Conservation (phyloP, 225 moss, liverwort and hornwort species). For the Pseudisothecium myosuroides region DNA sequence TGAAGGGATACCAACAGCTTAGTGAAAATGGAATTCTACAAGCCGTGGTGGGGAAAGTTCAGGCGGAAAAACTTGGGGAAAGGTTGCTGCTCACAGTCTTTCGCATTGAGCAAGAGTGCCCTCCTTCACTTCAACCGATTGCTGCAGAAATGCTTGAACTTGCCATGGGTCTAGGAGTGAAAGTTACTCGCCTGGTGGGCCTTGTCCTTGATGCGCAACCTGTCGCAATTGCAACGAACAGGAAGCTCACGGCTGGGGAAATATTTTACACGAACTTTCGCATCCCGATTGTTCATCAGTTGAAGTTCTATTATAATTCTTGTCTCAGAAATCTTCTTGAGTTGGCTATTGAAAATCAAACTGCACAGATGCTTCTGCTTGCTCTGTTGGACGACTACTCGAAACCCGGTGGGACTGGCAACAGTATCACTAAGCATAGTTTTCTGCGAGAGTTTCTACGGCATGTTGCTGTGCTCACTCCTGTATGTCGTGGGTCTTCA, state of each 20-base stretch:
- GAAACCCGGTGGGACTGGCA: slow-evolving; percentile 19
- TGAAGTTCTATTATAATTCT: slow-evolving; percentile 59
- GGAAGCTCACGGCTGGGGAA: slow-evolving; percentile 55
- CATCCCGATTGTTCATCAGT: slow-evolving; percentile 54
- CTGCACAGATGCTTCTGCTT: slow-evolving; percentile 57
- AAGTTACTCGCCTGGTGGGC: slow-evolving; percentile 37
- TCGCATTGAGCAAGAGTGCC: slow-evolving; percentile 61
- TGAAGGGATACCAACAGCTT: slow-evolving; percentile 76
- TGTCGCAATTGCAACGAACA: slow-evolving; percentile 23
- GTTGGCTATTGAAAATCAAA: slow-evolving; percentile 36
- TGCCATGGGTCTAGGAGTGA: slow-evolving; percentile 55
- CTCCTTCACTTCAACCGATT: slow-evolving; percentile 64
- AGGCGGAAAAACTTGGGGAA: slow-evolving; percentile 55
- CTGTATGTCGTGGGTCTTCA: slow-evolving; percentile 29
- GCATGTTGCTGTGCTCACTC: slow-evolving; percentile 42
- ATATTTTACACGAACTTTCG: slow-evolving; percentile 89
- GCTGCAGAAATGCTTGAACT: slow-evolving; percentile 71
- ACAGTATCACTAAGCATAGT: slow-evolving; percentile 48
- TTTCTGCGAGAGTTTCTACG: slow-evolving; percentile 55
- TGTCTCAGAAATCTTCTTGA: slow-evolving; percentile 42
- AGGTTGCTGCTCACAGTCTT: slow-evolving; percentile 44
- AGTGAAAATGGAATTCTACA: slow-evolving; percentile 49
- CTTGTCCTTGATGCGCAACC: slow-evolving; percentile 49
- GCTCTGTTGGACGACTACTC: slow-evolving; percentile 65
- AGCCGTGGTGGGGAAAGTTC: slow-evolving; percentile 39